Evolutionary conservation across 2,329 filamentous ascomycete species (phyloP).

Genomic region (Botrytis aclada): DNA sequence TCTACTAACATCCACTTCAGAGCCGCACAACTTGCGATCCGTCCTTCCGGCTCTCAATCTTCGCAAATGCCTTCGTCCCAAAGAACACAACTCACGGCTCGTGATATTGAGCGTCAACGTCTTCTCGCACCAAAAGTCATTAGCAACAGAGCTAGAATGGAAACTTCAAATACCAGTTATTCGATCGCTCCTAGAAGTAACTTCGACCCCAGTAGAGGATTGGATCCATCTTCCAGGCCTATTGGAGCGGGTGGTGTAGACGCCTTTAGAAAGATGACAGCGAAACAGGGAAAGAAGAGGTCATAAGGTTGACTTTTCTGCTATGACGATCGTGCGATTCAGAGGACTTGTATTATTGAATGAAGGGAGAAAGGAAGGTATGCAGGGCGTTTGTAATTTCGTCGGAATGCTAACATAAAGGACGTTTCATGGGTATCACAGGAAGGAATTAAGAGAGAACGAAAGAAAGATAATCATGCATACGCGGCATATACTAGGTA

Average conservation of each 20-base stretch:
- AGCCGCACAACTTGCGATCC: slow-evolving; percentile 37
- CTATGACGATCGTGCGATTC: background rate
- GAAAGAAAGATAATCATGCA: slow-evolving; percentile 10
- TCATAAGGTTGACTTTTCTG: background rate
- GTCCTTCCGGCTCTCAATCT: slow-evolving; percentile 34
- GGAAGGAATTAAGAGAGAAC: slow-evolving; percentile 2
- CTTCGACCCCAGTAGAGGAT: slow-evolving; percentile 51
- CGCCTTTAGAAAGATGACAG: slow-evolving; percentile 63
- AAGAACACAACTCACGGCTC: slow-evolving; percentile 30
- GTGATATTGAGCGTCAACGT: slow-evolving; percentile 51
- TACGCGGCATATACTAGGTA: background rate
- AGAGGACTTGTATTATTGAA: slow-evolving; percentile 11
- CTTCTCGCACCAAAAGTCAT: slow-evolving; percentile 54
- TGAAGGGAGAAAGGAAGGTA: background rate
- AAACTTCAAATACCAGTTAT: slow-evolving; percentile 38
- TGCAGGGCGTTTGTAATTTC: slow-evolving; percentile 9
- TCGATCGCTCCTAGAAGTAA: slow-evolving; percentile 50
- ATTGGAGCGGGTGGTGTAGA: slow-evolving; percentile 62
- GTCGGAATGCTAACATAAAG: slow-evolving; percentile 5
- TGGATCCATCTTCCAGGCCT: slow-evolving; percentile 51
- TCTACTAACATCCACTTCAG: slow-evolving; percentile 28
- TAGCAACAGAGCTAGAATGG: slow-evolving; percentile 53
- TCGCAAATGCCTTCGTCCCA: slow-evolving; percentile 34
- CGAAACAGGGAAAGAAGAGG: slow-evolving; percentile 51
- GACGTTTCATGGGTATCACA: slow-evolving; percentile 8